A percentile compares a stretch with the other conserved stretches of the same genome.
Evolutionary conservation across 176 grass and related monocot genomes (phyloP).

Genomic region (Stipa capillata): DNA sequence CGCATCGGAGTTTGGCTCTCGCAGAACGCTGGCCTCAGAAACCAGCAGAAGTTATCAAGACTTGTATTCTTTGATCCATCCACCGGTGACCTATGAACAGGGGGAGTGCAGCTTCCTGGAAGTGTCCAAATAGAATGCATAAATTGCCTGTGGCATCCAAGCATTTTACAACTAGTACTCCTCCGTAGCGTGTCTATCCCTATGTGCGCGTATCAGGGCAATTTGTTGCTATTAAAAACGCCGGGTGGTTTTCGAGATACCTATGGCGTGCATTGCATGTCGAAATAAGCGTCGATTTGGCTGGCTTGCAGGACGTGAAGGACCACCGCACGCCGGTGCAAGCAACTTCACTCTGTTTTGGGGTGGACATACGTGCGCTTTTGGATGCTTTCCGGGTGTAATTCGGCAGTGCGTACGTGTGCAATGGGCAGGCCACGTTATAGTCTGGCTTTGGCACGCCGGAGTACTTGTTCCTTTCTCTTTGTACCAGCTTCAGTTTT

Average conservation of each 20-base stretch:
- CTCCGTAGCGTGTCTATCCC: no score
- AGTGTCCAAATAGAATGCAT: background rate
- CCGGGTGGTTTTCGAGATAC: background rate
- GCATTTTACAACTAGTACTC: background rate
- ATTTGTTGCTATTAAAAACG: background rate
- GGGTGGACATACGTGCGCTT: background rate
- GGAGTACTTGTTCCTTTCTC: no score
- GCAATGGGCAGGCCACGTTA: no score
- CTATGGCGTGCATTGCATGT: background rate
- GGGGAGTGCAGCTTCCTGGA: background rate
- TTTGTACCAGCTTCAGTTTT: background rate
- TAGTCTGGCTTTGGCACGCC: no score
- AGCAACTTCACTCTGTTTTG: background rate
- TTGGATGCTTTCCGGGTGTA: background rate
- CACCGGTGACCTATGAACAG: background rate
- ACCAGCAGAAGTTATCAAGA: background rate
- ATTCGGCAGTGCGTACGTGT: background rate
- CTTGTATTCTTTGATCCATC: background rate
- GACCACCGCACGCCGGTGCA: background rate
- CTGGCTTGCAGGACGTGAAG: background rate
- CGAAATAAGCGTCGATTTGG: background rate
- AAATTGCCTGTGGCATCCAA: background rate
- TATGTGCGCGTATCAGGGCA: no score
- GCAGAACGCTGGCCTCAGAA: background rate
- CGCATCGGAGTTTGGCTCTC: no score